These are phyloP conservation scores for Vanderwaltozyma verrucispora DNA, from an alignment of 805 yeast species.

Conservation along the genomic window DNA sequence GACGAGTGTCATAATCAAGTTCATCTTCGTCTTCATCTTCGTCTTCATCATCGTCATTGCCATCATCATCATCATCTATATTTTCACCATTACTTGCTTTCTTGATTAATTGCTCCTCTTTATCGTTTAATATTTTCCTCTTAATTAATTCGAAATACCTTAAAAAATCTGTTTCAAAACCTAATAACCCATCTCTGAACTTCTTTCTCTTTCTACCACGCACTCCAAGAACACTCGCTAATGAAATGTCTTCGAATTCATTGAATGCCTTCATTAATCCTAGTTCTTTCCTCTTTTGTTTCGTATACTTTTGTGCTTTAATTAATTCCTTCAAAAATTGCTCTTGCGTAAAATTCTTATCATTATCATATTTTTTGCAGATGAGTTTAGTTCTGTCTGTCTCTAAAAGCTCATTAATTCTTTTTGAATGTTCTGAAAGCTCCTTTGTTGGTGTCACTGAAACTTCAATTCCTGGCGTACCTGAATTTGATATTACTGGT, in stretches of 20 bases:
- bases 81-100: not conserved
- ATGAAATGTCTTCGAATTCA: constrained; percentile 27
- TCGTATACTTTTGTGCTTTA: constrained; percentile 13
- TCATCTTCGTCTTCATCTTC: constrained; percentile 1
- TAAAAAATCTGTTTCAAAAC: constrained; percentile 27
- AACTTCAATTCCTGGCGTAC: not conserved
- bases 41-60: too few species aligned
- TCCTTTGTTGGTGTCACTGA: not conserved
- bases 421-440: not conserved
- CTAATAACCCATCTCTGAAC: constrained; percentile 23
- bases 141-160: constrained; percentile 18
- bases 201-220: constrained; percentile 29
- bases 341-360: constrained; percentile 12
- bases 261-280: constrained; percentile 26
- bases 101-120: not conserved
- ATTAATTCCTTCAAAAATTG: constrained; percentile 17
- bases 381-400: constrained; percentile 1
- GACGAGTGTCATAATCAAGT: not conserved
- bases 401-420: not conserved
- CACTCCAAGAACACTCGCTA: constrained; percentile 29
- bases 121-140: constrained; percentile 10
- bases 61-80: constrained; percentile 1
- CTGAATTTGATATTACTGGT: not conserved
- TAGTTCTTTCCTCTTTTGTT: constrained; percentile 20
- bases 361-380: not conserved